phyloP scores from a whole-genome alignment of 345 rosid genomes.

The Gossypium herbaceum region DNA sequence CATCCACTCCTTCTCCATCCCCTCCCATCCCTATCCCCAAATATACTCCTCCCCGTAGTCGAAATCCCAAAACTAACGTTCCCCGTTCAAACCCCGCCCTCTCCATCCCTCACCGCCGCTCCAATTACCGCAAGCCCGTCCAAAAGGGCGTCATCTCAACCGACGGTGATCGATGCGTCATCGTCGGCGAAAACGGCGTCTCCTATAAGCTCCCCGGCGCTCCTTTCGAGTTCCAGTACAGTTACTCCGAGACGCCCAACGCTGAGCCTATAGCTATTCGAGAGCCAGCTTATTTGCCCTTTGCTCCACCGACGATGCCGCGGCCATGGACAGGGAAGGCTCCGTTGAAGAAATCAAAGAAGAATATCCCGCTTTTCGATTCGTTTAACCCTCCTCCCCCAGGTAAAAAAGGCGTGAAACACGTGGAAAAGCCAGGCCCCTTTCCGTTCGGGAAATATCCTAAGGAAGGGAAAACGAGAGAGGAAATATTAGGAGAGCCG shows the following conservation, averaged over 20 bases:
- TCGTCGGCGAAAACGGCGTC: constrained; percentile 72
- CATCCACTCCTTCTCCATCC: constrained; percentile 24
- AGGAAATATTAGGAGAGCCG: constrained; percentile 78
- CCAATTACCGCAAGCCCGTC: constrained; percentile 75
- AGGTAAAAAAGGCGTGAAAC: constrained; percentile 53
- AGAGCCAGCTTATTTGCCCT: constrained; percentile 90
- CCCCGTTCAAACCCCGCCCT: constrained; percentile 53
- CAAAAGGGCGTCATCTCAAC: constrained; percentile 52
- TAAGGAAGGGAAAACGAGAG: constrained; percentile 50
- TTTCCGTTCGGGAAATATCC: constrained; percentile 62
- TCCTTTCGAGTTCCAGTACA: constrained; percentile 90
- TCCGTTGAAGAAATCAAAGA: constrained; percentile 75
- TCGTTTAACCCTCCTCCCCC: constrained; percentile 65
- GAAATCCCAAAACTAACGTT: constrained; percentile 23
- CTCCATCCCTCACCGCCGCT: constrained; percentile 54
- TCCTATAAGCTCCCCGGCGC: constrained; percentile 89
- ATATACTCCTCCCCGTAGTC: constrained; percentile 48
- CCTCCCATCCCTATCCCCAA: constrained; percentile 76
- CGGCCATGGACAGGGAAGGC: constrained; percentile 99
- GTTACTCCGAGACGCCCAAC: constrained; percentile 82
- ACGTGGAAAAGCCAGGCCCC: constrained; percentile 74
- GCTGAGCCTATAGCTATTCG: constrained; percentile 86
- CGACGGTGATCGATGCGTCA: constrained; percentile 70
- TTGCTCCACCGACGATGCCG: constrained; percentile 91
- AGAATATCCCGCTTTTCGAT: constrained; percentile 75